These are phyloP conservation scores for Tilletia indica DNA, from an alignment of 1,284 basidiomycete species.

Conservation along the genomic window DNA sequence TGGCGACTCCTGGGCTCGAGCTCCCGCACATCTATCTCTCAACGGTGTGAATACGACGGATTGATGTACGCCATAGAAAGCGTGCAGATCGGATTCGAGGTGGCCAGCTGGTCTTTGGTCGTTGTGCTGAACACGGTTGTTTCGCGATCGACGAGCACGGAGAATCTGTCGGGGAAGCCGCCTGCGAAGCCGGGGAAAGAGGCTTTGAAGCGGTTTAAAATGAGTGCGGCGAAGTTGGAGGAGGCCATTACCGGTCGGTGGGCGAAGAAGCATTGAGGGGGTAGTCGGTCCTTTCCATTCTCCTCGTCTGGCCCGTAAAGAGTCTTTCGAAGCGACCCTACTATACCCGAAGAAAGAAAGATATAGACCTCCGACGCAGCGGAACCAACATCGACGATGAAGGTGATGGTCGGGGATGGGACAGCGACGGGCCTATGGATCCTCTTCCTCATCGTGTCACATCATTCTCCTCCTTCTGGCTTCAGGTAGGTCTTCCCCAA, in stretches of 20 bases:
- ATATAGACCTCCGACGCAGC: no score
- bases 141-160: background rate
- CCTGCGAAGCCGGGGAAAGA: background rate
- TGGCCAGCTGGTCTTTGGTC: background rate
- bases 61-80: background rate
- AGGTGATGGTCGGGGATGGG: no score
- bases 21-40: background rate
- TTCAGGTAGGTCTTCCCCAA: no score
- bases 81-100: background rate
- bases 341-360: no score
- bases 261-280: background rate
- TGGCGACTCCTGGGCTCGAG: background rate
- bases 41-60: background rate
- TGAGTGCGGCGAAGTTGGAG: background rate
- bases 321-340: no score
- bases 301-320: no score
- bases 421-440: no score
- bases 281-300: no score
- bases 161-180: conserved; percentile 11
- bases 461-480: no score
- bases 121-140: background rate
- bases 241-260: conserved; percentile 1
- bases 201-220: background rate
- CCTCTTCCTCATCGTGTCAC: no score
- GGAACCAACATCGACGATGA: no score